A percentile compares a stretch with the other conserved stretches of the same genome.
Evolutionary conservation across 2,329 filamentous ascomycete genomes (phyloP).

Genomic region (Pseudogymnoascus sp.): DNA sequence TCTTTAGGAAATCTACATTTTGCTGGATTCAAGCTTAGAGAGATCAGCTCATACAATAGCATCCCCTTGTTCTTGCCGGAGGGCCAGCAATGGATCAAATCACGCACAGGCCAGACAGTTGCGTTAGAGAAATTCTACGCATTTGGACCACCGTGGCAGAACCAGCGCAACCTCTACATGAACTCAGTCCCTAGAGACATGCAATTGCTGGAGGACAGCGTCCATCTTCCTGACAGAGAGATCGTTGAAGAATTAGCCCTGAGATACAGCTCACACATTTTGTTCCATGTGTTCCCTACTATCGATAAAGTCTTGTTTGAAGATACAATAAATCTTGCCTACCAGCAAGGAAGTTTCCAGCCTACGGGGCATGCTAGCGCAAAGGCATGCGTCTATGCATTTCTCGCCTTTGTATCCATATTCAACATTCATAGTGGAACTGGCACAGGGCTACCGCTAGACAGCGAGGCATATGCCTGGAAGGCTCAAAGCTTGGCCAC

Average conservation of each 20-base stretch:
- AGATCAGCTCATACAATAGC: constrained; percentile 39
- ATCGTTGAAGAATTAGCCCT: not conserved
- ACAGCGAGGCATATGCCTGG: constrained; percentile 34
- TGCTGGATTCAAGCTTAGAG: constrained; percentile 39
- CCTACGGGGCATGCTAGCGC: constrained; percentile 29
- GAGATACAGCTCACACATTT: not conserved
- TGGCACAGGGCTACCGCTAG: constrained; percentile 22
- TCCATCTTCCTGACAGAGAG: not conserved
- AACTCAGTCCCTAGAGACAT: constrained; percentile 3
- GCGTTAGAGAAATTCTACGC: constrained; percentile 17
- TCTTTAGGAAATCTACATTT: constrained; percentile 36
- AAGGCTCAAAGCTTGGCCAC: constrained; percentile 37
- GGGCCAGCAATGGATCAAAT: constrained; percentile 41
- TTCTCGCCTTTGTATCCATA: constrained; percentile 34
- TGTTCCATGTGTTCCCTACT: constrained; percentile 35
- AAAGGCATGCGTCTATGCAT: constrained; percentile 42
- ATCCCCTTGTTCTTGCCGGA: constrained; percentile 41
- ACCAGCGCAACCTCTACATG: constrained; percentile 21
- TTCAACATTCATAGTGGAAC: constrained; percentile 15
- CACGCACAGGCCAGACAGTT: constrained; percentile 35
- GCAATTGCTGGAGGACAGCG: constrained; percentile 32
- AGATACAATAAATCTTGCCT: constrained; percentile 39
- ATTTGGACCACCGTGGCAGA: not conserved
- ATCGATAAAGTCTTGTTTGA: constrained; percentile 40
- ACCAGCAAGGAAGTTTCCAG: constrained; percentile 23